phyloP scores from a whole-genome alignment of 2,329 filamentous ascomycete species.

The Alternaria infectoria region DNA sequence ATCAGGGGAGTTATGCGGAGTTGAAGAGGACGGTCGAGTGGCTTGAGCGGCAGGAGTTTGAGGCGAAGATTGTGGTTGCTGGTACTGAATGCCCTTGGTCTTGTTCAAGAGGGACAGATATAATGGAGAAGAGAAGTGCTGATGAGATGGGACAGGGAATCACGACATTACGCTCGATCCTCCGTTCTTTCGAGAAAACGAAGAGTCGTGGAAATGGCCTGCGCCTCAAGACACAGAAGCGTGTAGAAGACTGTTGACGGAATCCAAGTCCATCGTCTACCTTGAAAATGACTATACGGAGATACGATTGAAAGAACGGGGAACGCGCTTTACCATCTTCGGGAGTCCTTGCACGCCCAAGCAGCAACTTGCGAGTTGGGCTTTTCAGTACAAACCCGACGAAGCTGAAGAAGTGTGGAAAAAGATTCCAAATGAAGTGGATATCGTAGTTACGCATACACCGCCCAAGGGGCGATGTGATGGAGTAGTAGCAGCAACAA shows the following conservation, averaged over 20 bases:
- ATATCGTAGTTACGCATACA: constrained; percentile 75
- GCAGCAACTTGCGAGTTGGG: constrained; percentile 63
- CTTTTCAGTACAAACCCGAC: constrained; percentile 66
- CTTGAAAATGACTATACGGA: constrained; percentile 64
- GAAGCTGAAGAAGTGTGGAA: constrained; percentile 62
- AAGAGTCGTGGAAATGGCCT: constrained; percentile 63
- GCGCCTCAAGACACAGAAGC: constrained; percentile 58
- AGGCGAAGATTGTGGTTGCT: constrained; percentile 73
- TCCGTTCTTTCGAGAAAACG: constrained; percentile 64
- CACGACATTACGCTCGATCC: constrained; percentile 75
- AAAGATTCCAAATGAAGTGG: constrained; percentile 64
- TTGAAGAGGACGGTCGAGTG: constrained; percentile 67
- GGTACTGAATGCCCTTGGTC: constrained; percentile 52
- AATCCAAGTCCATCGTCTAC: constrained; percentile 65
- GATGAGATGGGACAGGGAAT: constrained; percentile 62
- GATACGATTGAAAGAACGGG: constrained; percentile 64
- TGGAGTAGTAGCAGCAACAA: constrained; percentile 13
- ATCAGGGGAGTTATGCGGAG: constrained; percentile 67
- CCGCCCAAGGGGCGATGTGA: constrained; percentile 69
- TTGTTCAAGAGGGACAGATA: neutral
- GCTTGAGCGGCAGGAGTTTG: constrained; percentile 71
- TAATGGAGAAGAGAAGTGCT: neutral
- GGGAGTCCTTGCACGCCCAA: constrained; percentile 71
- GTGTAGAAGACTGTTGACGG: constrained; percentile 61
- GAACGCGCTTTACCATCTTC: constrained; percentile 70